Percentiles rank a stretch among this genome's conserved stretches.
These are phyloP conservation scores for Ascochyta clinopodiicola DNA, from an alignment of 2,329 filamentous ascomycete genomes.

Conservation along the genomic window DNA sequence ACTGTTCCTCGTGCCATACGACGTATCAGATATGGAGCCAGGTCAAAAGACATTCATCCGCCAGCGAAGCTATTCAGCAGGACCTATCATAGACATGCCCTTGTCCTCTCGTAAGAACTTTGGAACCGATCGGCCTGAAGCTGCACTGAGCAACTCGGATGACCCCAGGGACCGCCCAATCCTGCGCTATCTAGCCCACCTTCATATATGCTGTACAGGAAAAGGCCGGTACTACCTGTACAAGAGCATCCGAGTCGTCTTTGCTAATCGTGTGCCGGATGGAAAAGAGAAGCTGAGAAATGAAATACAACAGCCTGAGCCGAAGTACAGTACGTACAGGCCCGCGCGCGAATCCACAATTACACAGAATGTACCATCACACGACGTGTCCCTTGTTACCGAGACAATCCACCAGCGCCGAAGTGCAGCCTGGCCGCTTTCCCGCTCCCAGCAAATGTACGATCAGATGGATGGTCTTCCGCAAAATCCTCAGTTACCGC, in stretches of 20 bases:
- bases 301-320: constrained; percentile 88
- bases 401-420: constrained; percentile 41
- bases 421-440: constrained; percentile 40
- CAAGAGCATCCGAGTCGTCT: constrained; percentile 91
- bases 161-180: constrained; percentile 70
- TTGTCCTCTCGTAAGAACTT: constrained; percentile 54
- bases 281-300: constrained; percentile 91
- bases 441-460: constrained; percentile 37
- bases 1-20: constrained; percentile 91
- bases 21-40: constrained; percentile 88
- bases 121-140: constrained; percentile 62
- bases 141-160: constrained; percentile 57
- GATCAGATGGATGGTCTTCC: constrained; percentile 33
- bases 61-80: constrained; percentile 89
- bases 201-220: constrained; percentile 89
- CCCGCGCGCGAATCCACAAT: constrained; percentile 56
- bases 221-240: constrained; percentile 88
- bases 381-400: constrained; percentile 27
- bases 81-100: constrained; percentile 79
- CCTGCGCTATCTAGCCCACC: constrained; percentile 86
- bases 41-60: constrained; percentile 96
- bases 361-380: constrained; percentile 29
- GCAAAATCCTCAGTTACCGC: constrained; percentile 37
- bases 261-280: constrained; percentile 94
- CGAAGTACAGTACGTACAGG: constrained; percentile 85